Conservation (phyloP, 768 basidiomycete genomes). For the Russula emetica region DNA sequence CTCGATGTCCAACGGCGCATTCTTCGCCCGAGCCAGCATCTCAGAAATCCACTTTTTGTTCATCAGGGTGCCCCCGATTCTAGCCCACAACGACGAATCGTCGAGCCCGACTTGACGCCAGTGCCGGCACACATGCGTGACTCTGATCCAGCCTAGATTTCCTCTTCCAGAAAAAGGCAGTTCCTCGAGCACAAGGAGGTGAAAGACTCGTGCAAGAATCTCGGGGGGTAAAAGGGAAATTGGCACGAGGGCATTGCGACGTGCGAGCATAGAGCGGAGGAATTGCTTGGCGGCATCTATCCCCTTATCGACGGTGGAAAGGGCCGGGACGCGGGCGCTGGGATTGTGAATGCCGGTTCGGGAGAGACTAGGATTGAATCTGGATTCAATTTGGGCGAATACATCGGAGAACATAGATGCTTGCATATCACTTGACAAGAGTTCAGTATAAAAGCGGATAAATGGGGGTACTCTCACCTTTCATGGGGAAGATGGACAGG, state of each 20-base stretch:
- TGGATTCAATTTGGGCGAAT: not conserved
- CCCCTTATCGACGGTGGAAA: constrained; percentile 1
- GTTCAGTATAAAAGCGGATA: too few species aligned
- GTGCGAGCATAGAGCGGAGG: not conserved
- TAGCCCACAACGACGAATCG: constrained; percentile 13
- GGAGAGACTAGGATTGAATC: not conserved
- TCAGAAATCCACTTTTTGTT: not conserved
- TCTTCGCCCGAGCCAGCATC: constrained; percentile 1
- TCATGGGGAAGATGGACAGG: not conserved
- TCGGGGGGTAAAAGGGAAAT: constrained; percentile 21
- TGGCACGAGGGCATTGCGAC: constrained; percentile 11
- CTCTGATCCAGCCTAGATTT: not conserved
- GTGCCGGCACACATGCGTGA: constrained; percentile 22
- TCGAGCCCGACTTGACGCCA: constrained; percentile 21
- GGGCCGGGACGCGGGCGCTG: not conserved
- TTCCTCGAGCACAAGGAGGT: not conserved
- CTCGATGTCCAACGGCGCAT: constrained; percentile 2
- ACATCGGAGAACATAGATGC: not conserved
- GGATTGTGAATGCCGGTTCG: not conserved
- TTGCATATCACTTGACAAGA: not conserved
- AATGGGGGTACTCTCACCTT: not conserved
- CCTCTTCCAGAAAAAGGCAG: too few species aligned
- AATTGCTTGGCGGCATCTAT: not conserved
- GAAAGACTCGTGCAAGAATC: constrained; percentile 18
- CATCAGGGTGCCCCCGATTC: not conserved